A percentile compares a stretch with the other conserved stretches of the same genome.
These are phyloP conservation scores for Stagonosporopsis rhizophila DNA, from an alignment of 2,329 filamentous ascomycete species.

Conservation along the genomic window DNA sequence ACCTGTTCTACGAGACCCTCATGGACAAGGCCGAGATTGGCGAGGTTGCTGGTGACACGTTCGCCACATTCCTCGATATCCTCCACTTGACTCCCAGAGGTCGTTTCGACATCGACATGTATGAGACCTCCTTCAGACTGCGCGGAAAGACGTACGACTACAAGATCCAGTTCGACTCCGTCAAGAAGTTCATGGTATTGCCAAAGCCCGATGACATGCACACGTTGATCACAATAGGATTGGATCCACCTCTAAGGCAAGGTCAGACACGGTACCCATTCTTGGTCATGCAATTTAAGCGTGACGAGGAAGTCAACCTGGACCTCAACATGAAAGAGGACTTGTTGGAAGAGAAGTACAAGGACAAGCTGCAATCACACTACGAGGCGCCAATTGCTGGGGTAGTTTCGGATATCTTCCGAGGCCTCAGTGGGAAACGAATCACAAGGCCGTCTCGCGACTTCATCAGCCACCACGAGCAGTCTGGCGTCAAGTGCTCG, in stretches of 20 bases:
- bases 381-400: constrained; percentile 90
- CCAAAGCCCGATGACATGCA: constrained; percentile 99
- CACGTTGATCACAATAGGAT: constrained; percentile 89
- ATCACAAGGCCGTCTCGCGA: constrained; percentile 93
- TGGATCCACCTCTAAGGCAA: constrained; percentile 94
- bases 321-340: constrained; percentile 97
- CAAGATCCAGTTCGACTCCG: constrained; percentile 97
- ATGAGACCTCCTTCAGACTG: constrained; percentile 94
- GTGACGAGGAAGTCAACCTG: constrained; percentile 94
- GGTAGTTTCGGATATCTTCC: constrained; percentile 94
- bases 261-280: constrained; percentile 98
- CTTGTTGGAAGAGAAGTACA: constrained; percentile 82
- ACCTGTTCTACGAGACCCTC: constrained; percentile 96
- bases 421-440: constrained; percentile 92
- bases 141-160: constrained; percentile 99
- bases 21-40: constrained; percentile 99
- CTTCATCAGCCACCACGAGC: constrained; percentile 90
- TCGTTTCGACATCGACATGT: constrained; percentile 99
- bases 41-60: constrained; percentile 97
- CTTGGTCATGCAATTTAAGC: constrained; percentile 98
- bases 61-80: constrained; percentile 95
- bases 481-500: constrained; percentile 98
- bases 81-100: constrained; percentile 97
- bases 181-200: constrained; percentile 99
- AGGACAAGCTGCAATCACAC: constrained; percentile 83